Percentiles rank a stretch among this genome's conserved stretches.
Evolutionary conservation across 805 yeast species (phyloP).

Genomic region (Nakazawaea anatomiae): DNA sequence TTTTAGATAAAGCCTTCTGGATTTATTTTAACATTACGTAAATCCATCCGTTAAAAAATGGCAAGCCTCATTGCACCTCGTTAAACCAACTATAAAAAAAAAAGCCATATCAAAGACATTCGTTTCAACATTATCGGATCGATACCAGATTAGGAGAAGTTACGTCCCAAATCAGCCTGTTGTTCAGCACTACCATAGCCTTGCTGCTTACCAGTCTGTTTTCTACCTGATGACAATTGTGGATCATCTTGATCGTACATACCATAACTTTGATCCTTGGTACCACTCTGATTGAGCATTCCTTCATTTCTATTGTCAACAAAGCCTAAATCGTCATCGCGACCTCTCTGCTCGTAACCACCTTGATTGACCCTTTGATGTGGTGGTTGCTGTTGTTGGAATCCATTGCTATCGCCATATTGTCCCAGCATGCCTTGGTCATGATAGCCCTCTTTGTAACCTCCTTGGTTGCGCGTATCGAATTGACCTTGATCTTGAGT

Average conservation of each 20-base stretch:
- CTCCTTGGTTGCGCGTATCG: not conserved
- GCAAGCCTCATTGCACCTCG: no score
- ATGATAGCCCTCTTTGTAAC: not conserved
- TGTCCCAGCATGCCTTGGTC: not conserved
- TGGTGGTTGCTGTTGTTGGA: not conserved
- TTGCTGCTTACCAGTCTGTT: conserved; percentile 1
- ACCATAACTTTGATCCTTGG: conserved; percentile 1
- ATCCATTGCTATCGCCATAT: not conserved
- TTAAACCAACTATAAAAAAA: no score
- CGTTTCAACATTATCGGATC: no score
- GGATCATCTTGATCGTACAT: conserved; percentile 9
- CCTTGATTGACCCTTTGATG: no score
- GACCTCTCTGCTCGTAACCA: not conserved
- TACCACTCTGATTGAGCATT: conserved; percentile 1
- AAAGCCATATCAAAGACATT: no score
- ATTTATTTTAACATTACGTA: no score
- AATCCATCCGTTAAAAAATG: no score
- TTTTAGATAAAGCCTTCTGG: no score
- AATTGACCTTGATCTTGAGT: not conserved
- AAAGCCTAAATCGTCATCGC: not conserved
- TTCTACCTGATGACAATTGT: not conserved
- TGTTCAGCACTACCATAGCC: conserved; percentile 3
- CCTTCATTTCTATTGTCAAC: not conserved
- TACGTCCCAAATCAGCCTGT: not conserved
- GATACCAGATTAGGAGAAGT: no score